These are phyloP conservation scores for Penicillium sp. DNA, from an alignment of 2,329 filamentous ascomycete species.

Conservation along the genomic window DNA sequence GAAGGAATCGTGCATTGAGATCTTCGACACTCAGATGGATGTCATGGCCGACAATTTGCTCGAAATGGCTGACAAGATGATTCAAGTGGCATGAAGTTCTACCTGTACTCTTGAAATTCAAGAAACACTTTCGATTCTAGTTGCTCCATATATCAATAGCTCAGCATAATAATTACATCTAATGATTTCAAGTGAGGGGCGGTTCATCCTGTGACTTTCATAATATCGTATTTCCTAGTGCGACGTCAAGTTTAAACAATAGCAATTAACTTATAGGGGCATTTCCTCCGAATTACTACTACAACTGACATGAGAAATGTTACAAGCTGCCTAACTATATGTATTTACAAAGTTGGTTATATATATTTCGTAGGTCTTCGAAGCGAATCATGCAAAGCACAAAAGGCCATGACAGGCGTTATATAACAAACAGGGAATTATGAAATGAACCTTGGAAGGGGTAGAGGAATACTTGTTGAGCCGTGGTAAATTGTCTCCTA, in stretches of 20 bases:
- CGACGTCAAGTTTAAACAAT: not conserved
- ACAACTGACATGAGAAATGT: not conserved
- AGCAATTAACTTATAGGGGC: not conserved
- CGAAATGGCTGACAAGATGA: constrained; percentile 48
- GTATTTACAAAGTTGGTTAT: not conserved
- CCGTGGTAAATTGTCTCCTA: no score
- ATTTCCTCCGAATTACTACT: not conserved
- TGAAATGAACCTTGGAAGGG: not conserved
- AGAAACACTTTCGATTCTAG: not conserved
- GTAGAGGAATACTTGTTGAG: not conserved
- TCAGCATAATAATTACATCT: not conserved
- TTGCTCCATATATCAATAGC: not conserved
- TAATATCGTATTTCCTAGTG: not conserved
- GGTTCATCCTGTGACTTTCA: not conserved
- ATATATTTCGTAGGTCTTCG: not conserved
- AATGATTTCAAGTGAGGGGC: not conserved
- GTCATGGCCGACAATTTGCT: constrained; percentile 50
- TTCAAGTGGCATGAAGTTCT: constrained; percentile 12
- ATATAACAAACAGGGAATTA: not conserved
- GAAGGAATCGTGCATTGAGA: constrained; percentile 50
- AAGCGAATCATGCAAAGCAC: no score
- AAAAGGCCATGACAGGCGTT: not conserved
- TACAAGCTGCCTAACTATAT: no score
- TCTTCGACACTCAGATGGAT: constrained; percentile 54
- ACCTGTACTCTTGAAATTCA: not conserved